Base-by-base conservation (phyloP, 148 eudicot genomes). In the Amaranthus cruentus region DNA sequence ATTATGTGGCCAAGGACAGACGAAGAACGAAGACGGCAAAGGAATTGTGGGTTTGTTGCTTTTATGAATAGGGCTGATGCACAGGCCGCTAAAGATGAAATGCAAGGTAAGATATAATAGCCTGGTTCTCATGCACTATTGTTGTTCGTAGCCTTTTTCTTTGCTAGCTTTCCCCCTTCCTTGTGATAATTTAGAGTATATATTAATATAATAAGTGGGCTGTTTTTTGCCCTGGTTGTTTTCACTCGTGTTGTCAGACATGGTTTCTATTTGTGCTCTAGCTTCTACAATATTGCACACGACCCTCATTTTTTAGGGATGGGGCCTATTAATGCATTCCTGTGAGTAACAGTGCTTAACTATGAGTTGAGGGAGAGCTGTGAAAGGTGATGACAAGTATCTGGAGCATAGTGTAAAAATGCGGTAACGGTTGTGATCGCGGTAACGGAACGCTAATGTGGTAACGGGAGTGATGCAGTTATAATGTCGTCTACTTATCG, bases 1-100 rank as follows among this genome's bases (percentile, higher is more conserved):
- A 95, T 95, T 66, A 95, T 95, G 99, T 95, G 99, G 99, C 99
- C 99, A 13, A 88, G 99, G 82, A 95, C 99, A 70, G 99, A 95
- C 78, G 99, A 95, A 84, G 99, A 92, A 77, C 77, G 84, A 71
- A 87, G 89, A 68, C 86, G 99, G 74, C 92, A 95, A 85, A 87
- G 97, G 75, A 90, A 91, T 83, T 95, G 97, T 87, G 99, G 99
- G 55, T 95, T 91, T 88, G 97, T 95, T 73, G 96, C 99, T 80
- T 95, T 95, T 79, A 95, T 95, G 99, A 95, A 90, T 60, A 85
- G 99, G 78, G 87, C 84, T 79, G 96, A 95, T 81, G 99, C 89
- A 80, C 99, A 95, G 84, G 99, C 99, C 70, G 99, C 99, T 70
- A 91, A 88, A 69, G 96, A 95, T 85, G 99, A 91, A 85, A 91